Base-by-base conservation (phyloP, 306 rosid genomes). In the Herpetospermum pedunculosum region DNA sequence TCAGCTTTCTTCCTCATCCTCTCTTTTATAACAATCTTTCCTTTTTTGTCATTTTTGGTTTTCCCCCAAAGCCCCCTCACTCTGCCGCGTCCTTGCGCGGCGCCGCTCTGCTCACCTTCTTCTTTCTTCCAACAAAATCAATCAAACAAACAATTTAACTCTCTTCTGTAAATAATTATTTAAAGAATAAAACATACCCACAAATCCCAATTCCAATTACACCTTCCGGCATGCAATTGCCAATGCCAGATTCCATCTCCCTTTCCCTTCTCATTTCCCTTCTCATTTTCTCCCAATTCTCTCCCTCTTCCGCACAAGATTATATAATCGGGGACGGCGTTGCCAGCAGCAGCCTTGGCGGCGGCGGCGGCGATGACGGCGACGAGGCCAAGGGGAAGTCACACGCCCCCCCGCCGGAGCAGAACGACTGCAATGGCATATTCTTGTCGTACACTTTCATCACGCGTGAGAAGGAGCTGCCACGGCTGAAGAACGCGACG, bases 341-440 rank as follows among this genome's bases (percentile, higher is more conserved):
- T n/a, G n/a, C n/a, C n/a, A n/a, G n/a, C n/a, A n/a, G n/a, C n/a
- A n/a, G n/a, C n/a, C n/a, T n/a, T n/a, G 18, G 1, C 25, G 30
- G 30, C 4, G 78, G 25, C 2, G 75, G 50, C 2, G 75, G 32
- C 0, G 83, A 13, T 1, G 53, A 1, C 7, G 73, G 3, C 8
- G 53, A 13, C 2, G 54, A 44, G 0, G 9, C 50, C 9, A 29
- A 58, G 19, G 11, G 14, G 8, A 32, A 13, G 25, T 16, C 74
- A 1, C 43, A 84, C 0, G 71, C 87, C 2, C 76, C 80, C 14
- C 80, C 81, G 3, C 87, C 87, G 6, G 83, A 76, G 68, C 75
- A 65, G 21, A 64, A 81, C 2, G 47, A n/a, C 28, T 94, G 98
- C 54, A 75, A 91, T 6, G 97, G 97, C 3, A 82, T 94, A 15